These are phyloP conservation scores for Bipolaris victoriae DNA, from an alignment of 2,329 filamentous ascomycete genomes.

Conservation along the genomic window DNA sequence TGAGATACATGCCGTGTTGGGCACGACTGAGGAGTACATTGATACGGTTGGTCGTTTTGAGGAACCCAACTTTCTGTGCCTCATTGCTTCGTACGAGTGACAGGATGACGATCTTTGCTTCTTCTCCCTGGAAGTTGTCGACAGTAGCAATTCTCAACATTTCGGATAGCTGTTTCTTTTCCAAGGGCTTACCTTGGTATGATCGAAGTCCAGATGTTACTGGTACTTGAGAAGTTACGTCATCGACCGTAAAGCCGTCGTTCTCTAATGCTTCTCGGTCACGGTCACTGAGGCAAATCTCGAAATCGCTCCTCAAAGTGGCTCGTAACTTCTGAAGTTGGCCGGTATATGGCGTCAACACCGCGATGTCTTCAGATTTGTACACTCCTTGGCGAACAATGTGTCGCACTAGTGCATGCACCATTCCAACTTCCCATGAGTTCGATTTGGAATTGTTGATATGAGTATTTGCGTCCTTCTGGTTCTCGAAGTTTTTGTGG, in stretches of 20 bases:
- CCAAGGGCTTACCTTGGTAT: slow-evolving; percentile 21
- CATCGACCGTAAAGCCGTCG: slow-evolving; percentile 27
- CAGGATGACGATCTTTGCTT: slow-evolving; percentile 72
- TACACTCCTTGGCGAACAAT: slow-evolving; percentile 70
- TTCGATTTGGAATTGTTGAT: slow-evolving; percentile 60
- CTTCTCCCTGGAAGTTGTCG: slow-evolving; percentile 80
- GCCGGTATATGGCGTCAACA: slow-evolving; percentile 70
- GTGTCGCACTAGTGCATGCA: slow-evolving; percentile 66
- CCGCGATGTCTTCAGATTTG: slow-evolving; percentile 66
- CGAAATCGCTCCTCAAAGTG: slow-evolving; percentile 57
- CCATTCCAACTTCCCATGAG: slow-evolving; percentile 68
- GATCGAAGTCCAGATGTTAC: not conserved
- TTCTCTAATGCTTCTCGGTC: slow-evolving; percentile 62
- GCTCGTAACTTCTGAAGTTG: slow-evolving; percentile 61
- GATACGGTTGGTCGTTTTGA: slow-evolving; percentile 70
- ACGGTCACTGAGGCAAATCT: slow-evolving; percentile 68
- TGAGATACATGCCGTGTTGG: slow-evolving; percentile 72
- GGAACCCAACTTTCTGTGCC: slow-evolving; percentile 65
- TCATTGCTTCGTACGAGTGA: slow-evolving; percentile 74
- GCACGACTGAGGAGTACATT: slow-evolving; percentile 73
- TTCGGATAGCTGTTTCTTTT: slow-evolving; percentile 33
- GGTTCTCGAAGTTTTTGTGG: slow-evolving; percentile 58
- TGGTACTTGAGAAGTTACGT: slow-evolving; percentile 1
- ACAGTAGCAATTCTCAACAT: slow-evolving; percentile 63
- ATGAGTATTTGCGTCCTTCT: slow-evolving; percentile 13